phyloP scores from a whole-genome alignment of 495 filamentous ascomycete species.

The Ramalina intermedia region DNA sequence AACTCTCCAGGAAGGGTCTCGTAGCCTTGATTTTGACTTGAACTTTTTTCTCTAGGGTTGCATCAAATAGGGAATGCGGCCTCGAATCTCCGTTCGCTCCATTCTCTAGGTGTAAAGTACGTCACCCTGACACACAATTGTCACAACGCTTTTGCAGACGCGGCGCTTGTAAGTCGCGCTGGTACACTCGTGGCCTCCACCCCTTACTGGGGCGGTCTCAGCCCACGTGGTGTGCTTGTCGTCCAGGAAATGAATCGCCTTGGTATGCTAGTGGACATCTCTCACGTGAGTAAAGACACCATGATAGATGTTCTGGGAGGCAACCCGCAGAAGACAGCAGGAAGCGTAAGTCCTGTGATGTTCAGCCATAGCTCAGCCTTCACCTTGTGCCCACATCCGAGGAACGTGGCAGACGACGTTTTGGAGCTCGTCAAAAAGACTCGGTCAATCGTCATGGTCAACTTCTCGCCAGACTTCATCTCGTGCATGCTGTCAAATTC shows the following conservation, averaged over 20 bases:
- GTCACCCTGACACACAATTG: conserved; percentile 89
- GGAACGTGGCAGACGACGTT: conserved; percentile 48
- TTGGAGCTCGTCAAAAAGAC: conserved; percentile 38
- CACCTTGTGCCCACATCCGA: conserved; percentile 36
- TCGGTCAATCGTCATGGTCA: conserved; percentile 46
- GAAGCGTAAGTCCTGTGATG: conserved; percentile 37
- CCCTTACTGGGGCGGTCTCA: conserved; percentile 49
- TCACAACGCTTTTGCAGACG: conserved; percentile 79
- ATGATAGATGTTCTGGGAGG: conserved; percentile 41
- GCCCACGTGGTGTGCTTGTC: conserved; percentile 48
- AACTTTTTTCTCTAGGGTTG: conserved; percentile 22
- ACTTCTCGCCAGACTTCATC: conserved; percentile 61
- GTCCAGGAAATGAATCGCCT: conserved; percentile 43
- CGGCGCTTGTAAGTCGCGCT: conserved; percentile 42
- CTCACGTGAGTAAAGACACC: conserved; percentile 39
- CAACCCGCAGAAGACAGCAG: conserved; percentile 26
- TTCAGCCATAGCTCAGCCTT: conserved; percentile 44
- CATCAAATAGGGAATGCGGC: conserved; percentile 88
- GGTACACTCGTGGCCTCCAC: conserved; percentile 17
- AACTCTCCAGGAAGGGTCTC: no score
- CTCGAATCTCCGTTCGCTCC: conserved; percentile 57
- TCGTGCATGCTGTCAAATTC: conserved; percentile 36
- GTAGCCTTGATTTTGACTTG: no score
- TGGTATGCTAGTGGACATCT: conserved; percentile 35
- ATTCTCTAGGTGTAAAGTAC: conserved; percentile 76